Evolutionary conservation across 345 rosid genomes (phyloP).

Genomic region (Populus tremula): DNA sequence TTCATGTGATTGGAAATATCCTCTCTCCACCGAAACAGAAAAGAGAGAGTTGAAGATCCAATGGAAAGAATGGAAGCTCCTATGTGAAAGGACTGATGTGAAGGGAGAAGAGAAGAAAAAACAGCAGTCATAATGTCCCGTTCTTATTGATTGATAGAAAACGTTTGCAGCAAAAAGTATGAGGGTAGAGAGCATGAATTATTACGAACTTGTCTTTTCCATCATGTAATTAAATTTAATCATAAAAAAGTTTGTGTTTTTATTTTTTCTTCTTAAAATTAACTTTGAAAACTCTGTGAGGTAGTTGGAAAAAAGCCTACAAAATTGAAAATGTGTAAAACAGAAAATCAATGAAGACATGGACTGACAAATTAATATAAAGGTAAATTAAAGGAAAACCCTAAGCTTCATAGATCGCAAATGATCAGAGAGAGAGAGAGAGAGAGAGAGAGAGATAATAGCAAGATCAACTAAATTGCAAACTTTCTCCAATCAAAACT

Average conservation of each 20-base stretch:
- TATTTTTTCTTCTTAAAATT: neutral
- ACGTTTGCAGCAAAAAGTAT: neutral
- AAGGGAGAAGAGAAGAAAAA: conserved; percentile 4
- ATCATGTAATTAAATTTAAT: neutral
- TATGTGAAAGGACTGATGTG: conserved; percentile 13
- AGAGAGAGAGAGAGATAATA: neutral
- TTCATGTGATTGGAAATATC: conserved; percentile 13
- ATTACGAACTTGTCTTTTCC: neutral
- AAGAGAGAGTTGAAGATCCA: conserved; percentile 31
- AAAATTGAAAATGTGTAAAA: neutral
- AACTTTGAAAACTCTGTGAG: neutral
- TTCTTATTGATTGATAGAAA: conserved; percentile 21
- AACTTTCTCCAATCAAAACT: neutral
- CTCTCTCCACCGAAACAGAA: neutral
- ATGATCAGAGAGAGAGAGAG: neutral
- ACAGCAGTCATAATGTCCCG: conserved; percentile 11
- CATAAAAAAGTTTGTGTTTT: too few species aligned
- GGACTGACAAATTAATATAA: neutral
- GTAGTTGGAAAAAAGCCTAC: neutral
- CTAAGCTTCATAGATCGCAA: neutral
- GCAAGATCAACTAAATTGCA: neutral
- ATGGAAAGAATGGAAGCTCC: conserved; percentile 25
- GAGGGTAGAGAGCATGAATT: conserved; percentile 9
- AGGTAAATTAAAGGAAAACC: conserved; percentile 1
- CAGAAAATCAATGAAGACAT: neutral